Evolutionary conservation across 164 flowering plant genomes (phyloP), one percentile per base, ranked within the genome.

Genomic region (Vitis labrusca): DNA sequence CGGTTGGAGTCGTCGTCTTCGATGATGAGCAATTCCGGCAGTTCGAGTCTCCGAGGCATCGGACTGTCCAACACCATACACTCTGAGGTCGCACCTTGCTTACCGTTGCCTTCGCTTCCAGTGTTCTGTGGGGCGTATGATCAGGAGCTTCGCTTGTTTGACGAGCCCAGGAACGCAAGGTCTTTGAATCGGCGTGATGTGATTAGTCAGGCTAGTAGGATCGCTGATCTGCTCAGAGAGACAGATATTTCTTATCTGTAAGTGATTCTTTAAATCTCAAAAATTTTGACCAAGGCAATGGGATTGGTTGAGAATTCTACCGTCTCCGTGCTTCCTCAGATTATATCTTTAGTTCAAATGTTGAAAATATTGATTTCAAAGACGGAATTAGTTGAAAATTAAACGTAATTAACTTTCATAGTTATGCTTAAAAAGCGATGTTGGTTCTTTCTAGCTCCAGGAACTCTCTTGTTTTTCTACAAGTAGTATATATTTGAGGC

Each of bases 221-320:
- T 95, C 44, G 94, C 96, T 57, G 89, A 88, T 77, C 86, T 95
- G 72, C 97, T 95, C 50, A 70, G 82, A 16, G 74, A 79, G 30
- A 89, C 97, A 30, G 99, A 95, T 68, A 91, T 89, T 29, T 81
- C 96, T 23, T 95, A 93, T 83, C 66, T 95, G 99, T 95, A 81
- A 88, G 97, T 83, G n/a, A 27, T 73, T 44, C 47, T 37, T 37
- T 37, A 37, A 37, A 37, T 37, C 44, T 37, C 44, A 6, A 37
- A 37, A 37, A 5, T 3, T 37, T 37, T 37, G 44, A 37, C 44
- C 44, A 37, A 37, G 44, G 3, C 44, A 37, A 37, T 37, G 44
- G 44, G 44, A 37, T 37, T 37, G 2, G 44, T 37, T 37, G 44
- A 37, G 44, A 37, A 37, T 37, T 37, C 44, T 37, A 37, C 44